Percentiles rank a stretch among this genome's conserved stretches.
phyloP scores from a whole-genome alignment of 805 yeast species.

The Kuraishia ogatae region DNA sequence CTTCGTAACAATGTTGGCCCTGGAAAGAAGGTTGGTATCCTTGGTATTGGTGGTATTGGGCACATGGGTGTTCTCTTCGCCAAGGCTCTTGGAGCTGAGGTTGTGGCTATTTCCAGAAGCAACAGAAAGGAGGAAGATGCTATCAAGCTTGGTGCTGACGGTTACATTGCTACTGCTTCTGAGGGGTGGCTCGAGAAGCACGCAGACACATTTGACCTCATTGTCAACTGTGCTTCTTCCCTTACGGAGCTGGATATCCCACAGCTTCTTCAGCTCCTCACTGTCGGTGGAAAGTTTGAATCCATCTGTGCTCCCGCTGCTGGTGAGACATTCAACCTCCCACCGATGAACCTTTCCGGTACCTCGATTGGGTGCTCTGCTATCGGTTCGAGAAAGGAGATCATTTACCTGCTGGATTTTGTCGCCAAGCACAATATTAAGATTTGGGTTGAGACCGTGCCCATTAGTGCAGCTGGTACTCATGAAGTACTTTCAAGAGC shows the following conservation, averaged over 20 bases:
- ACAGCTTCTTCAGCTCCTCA: conserved; percentile 17
- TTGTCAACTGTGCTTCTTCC: conserved; percentile 40
- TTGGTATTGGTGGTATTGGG: conserved; percentile 52
- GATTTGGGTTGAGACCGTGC: conserved; percentile 45
- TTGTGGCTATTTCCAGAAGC: conserved; percentile 46
- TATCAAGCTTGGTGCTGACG: conserved; percentile 40
- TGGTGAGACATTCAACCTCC: conserved; percentile 20
- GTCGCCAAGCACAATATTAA: conserved; percentile 36
- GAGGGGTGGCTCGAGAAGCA: conserved; percentile 28
- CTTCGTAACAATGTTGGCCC: conserved; percentile 31
- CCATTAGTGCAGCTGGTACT: conserved; percentile 34
- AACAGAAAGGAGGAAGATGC: conserved; percentile 35
- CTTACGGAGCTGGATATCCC: conserved; percentile 19
- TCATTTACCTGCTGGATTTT: conserved; percentile 35
- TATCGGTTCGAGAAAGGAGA: conserved; percentile 38
- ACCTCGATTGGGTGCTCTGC: conserved; percentile 24
- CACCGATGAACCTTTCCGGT: conserved; percentile 25
- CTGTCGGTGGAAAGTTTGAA: conserved; percentile 24
- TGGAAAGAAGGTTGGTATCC: conserved; percentile 42
- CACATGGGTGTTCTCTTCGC: conserved; percentile 49
- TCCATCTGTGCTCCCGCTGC: conserved; percentile 14
- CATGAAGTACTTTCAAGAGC: conserved; percentile 37
- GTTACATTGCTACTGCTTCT: conserved; percentile 45
- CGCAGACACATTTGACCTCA: conserved; percentile 31
- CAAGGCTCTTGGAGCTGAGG: conserved; percentile 53